Conservation (phyloP, 1,139 yeast species). For the Hansenula sp. region DNA sequence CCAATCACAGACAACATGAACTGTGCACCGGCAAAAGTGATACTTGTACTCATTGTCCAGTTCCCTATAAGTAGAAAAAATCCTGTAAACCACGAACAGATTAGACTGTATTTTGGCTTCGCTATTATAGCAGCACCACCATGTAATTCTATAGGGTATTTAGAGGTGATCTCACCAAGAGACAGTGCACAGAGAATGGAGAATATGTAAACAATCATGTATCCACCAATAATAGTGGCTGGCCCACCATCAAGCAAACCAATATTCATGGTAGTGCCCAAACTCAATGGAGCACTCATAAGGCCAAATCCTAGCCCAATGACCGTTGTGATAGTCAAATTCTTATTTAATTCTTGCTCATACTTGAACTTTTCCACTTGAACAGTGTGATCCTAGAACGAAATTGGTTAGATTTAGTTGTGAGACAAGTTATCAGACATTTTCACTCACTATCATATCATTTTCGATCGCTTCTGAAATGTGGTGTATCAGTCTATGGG, state of each 20-base stretch:
- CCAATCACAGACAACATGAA: conserved; percentile 65
- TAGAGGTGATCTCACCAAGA: conserved; percentile 67
- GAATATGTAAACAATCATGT: conserved; percentile 59
- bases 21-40: conserved; percentile 72
- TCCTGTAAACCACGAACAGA: conserved; percentile 72
- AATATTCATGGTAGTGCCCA: conserved; percentile 66
- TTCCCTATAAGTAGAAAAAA: conserved; percentile 72
- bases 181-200: conserved; percentile 63
- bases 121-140: conserved; percentile 73
- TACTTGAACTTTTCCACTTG: conserved; percentile 67
- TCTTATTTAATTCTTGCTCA: conserved; percentile 64
- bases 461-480: conserved; percentile 22
- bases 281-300: conserved; percentile 78
- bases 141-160: conserved; percentile 72
- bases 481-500: conserved; percentile 17
- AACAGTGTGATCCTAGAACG: conserved; percentile 45
- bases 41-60: conserved; percentile 72
- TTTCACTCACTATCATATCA: conserved; percentile 15
- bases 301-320: conserved; percentile 72
- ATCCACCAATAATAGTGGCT: conserved; percentile 67
- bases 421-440: background rate
- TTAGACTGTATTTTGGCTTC: conserved; percentile 47
- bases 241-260: conserved; percentile 72
- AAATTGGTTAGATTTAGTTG: background rate
- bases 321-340: conserved; percentile 61